Base-by-base conservation (phyloP, 2,329 filamentous ascomycete genomes). In the Geosmithia putterillii region DNA sequence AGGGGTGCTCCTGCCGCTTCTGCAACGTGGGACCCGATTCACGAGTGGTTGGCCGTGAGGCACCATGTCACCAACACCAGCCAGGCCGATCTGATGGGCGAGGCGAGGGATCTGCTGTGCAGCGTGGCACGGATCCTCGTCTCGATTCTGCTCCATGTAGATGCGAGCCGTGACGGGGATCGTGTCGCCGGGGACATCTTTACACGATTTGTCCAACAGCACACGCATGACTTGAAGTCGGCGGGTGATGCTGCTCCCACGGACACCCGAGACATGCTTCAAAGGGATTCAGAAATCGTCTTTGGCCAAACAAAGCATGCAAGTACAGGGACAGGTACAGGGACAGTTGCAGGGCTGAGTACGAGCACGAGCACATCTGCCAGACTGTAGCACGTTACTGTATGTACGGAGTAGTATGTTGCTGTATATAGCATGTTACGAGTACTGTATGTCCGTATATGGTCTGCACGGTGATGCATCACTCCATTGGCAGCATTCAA, bases 81-180 rank as follows among this genome's bases (percentile, higher is more conserved):
- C 0, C 58, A 66, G 41, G 58, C 56, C 1, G 58, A 60, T 3
- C 58, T 77, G 46, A 52, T 74, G 32, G 60, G 61, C 1, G 63
- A 71, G 23, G 71, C 69, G 1, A 61, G 72, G 39, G 56, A 59
- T 4, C 46, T 73, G 2, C 55, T 70, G 3, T 71, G 66, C 58
- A 48, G 51, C 3, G 52, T 67, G 1, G 66, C 69, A 0, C 66
- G 73, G 43, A 52, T 69, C 7, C 44, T 71, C 21, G 63, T 69
- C 18, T 62, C 59, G 8, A 52, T 63, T n/a, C 49, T 74, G 40
- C 56, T 71, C 34, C 51, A 62, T 36, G 57, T 66, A 1, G 69
- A 72, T 45, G 59, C 60, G 2, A 45, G 52, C 5, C 59, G 53
- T 32, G 60, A 66, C 41, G 58, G 58, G 3, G 60, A 65, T 7